Conservation (phyloP, 768 basidiomycete species). For the Auriscalpium vulgare region DNA sequence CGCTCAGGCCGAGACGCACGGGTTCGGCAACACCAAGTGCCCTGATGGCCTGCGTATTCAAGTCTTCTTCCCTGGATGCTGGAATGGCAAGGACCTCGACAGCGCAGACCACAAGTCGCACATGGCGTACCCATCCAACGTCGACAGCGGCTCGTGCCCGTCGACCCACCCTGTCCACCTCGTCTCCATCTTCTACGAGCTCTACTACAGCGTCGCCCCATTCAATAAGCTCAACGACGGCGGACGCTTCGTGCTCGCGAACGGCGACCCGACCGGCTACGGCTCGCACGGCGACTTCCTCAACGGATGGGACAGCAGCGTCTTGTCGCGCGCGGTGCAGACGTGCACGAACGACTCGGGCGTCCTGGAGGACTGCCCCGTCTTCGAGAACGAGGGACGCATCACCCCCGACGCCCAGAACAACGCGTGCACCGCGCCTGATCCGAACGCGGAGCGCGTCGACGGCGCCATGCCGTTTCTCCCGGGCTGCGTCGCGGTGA, state of each 20-base stretch:
- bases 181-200: slow-evolving; percentile 34
- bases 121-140: slow-evolving; percentile 22
- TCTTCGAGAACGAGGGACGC: not conserved
- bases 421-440: not conserved
- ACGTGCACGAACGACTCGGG: slow-evolving; percentile 14
- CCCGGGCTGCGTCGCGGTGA: not conserved
- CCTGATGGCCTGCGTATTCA: slow-evolving; percentile 21
- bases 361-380: not conserved
- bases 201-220: slow-evolving; percentile 22
- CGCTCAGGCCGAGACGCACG: not conserved
- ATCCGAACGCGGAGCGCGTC: not conserved
- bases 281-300: slow-evolving; percentile 31
- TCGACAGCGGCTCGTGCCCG: not conserved
- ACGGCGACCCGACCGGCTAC: slow-evolving; percentile 36
- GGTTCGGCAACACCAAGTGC: slow-evolving; percentile 16
- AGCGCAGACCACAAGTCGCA: slow-evolving; percentile 30
- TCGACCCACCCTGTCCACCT: slow-evolving; percentile 25
- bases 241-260: slow-evolving; percentile 30
- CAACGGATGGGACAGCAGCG: slow-evolving; percentile 32
- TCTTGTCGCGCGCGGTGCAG: slow-evolving; percentile 30
- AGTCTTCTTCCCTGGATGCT: slow-evolving; percentile 27
- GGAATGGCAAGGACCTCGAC: slow-evolving; percentile 31
- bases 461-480: not conserved
- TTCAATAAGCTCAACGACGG: slow-evolving; percentile 22
- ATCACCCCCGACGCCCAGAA: not conserved